Evolutionary conservation across 2,329 filamentous ascomycete species (phyloP).

Genomic region (Boeremia lycopersici): DNA sequence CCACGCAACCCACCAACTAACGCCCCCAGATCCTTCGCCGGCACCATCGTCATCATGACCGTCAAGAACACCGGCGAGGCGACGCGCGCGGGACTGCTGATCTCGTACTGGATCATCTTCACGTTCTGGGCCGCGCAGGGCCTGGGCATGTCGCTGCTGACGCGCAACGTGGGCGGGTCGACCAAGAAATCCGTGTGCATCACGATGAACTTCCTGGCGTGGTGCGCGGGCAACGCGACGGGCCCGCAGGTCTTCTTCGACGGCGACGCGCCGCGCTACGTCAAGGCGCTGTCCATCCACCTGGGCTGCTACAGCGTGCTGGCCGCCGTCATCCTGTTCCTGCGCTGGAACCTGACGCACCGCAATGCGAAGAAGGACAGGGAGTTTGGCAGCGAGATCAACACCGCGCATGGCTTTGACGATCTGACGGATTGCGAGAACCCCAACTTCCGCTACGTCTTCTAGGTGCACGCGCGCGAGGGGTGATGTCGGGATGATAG

Average conservation of each 20-base stretch:
- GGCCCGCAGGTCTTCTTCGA: conserved; percentile 54
- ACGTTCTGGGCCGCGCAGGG: conserved; percentile 80
- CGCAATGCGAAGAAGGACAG: conserved; percentile 66
- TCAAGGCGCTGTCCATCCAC: conserved; percentile 72
- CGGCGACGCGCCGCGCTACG: conserved; percentile 67
- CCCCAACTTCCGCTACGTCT: conserved; percentile 63
- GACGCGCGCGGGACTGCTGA: conserved; percentile 69
- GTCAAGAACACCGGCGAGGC: conserved; percentile 63
- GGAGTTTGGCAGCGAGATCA: conserved; percentile 42
- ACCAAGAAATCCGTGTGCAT: conserved; percentile 75
- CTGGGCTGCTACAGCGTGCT: conserved; percentile 70
- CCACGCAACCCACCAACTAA: not conserved
- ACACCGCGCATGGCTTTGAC: conserved; percentile 60
- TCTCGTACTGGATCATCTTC: conserved; percentile 77
- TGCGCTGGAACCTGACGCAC: conserved; percentile 63
- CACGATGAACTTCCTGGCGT: conserved; percentile 72
- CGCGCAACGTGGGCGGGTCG: conserved; percentile 72
- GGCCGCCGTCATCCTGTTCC: conserved; percentile 61
- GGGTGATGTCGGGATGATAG: not conserved
- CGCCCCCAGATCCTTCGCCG: conserved; percentile 65
- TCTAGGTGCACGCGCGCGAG: conserved; percentile 14
- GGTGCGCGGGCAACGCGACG: conserved; percentile 71
- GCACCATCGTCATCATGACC: conserved; percentile 74
- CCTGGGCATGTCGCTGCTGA: conserved; percentile 69
- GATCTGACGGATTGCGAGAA: conserved; percentile 69